Evolutionary conservation across 2,329 filamentous ascomycete species (phyloP).

Genomic region (Aspergillus luchuensis): DNA sequence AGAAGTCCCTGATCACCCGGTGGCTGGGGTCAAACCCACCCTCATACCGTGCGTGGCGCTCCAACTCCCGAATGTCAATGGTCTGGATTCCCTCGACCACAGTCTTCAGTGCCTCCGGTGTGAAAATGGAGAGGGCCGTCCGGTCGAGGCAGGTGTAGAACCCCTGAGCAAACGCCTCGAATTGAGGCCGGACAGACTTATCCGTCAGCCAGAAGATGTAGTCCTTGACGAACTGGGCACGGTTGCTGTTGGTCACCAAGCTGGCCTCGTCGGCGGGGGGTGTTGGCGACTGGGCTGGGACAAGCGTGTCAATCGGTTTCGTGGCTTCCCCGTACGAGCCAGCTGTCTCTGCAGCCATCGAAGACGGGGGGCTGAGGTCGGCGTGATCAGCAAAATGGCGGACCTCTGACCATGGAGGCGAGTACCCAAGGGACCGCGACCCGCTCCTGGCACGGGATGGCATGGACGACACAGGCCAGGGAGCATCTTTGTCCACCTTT

Average conservation of each 20-base stretch:
- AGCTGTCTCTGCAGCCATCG: constrained; percentile 24
- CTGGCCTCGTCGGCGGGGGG: constrained; percentile 56
- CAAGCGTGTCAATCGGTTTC: constrained; percentile 29
- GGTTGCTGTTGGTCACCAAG: constrained; percentile 79
- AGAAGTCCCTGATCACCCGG: constrained; percentile 75
- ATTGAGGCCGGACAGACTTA: constrained; percentile 75
- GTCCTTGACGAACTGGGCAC: constrained; percentile 75
- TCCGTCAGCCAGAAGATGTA: constrained; percentile 84
- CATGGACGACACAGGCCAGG: constrained; percentile 34
- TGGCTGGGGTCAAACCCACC: constrained; percentile 72
- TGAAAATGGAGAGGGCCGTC: constrained; percentile 72
- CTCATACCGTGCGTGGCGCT: constrained; percentile 73
- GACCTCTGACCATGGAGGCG: constrained; percentile 28
- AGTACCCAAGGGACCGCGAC: constrained; percentile 10
- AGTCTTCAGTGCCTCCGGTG: constrained; percentile 68
- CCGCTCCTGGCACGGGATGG: constrained; percentile 9
- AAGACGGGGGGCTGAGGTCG: constrained; percentile 25
- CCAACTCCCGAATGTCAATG: constrained; percentile 75
- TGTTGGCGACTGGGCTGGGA: constrained; percentile 29
- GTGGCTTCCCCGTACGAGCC: constrained; percentile 20
- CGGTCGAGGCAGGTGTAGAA: constrained; percentile 74
- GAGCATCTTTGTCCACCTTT: constrained; percentile 39
- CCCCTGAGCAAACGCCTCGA: constrained; percentile 75
- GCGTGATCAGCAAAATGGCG: constrained; percentile 23
- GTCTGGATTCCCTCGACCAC: constrained; percentile 81